Conservation (phyloP, 768 basidiomycete genomes). For the Xerocomellus intermedius region DNA sequence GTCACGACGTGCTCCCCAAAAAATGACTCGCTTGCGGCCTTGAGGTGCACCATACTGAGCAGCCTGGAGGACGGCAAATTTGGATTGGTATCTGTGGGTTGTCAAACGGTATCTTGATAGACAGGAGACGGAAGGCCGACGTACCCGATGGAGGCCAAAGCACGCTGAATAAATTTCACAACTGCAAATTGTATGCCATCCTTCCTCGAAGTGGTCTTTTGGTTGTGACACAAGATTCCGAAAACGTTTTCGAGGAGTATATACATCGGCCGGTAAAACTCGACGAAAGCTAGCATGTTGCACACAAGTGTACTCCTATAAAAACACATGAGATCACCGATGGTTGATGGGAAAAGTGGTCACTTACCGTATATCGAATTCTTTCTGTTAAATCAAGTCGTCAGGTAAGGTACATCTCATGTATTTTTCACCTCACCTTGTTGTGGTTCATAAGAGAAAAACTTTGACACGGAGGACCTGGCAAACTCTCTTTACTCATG, state of each 20-base stretch:
- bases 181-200: constrained; percentile 50
- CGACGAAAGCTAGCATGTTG: constrained; percentile 70
- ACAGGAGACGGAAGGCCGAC: constrained; percentile 16
- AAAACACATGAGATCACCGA: not conserved
- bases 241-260: constrained; percentile 74
- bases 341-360: not conserved
- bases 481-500: not conserved
- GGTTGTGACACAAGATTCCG: constrained; percentile 53
- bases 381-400: constrained; percentile 37
- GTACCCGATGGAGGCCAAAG: constrained; percentile 63
- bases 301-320: constrained; percentile 59
- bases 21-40: constrained; percentile 62
- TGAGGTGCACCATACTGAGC: constrained; percentile 74
- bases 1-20: constrained; percentile 62
- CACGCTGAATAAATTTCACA: constrained; percentile 63
- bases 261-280: constrained; percentile 59
- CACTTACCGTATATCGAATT: constrained; percentile 57
- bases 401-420: not conserved
- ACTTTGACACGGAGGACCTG: constrained; percentile 76
- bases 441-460: constrained; percentile 65
- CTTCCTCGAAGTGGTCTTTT: constrained; percentile 40
- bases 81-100: constrained; percentile 55
- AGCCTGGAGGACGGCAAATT: constrained; percentile 64
- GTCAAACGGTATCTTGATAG: not conserved
- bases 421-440: constrained; percentile 40